Conservation (phyloP, 495 filamentous ascomycete species). For the Tetracladium setigerum region DNA sequence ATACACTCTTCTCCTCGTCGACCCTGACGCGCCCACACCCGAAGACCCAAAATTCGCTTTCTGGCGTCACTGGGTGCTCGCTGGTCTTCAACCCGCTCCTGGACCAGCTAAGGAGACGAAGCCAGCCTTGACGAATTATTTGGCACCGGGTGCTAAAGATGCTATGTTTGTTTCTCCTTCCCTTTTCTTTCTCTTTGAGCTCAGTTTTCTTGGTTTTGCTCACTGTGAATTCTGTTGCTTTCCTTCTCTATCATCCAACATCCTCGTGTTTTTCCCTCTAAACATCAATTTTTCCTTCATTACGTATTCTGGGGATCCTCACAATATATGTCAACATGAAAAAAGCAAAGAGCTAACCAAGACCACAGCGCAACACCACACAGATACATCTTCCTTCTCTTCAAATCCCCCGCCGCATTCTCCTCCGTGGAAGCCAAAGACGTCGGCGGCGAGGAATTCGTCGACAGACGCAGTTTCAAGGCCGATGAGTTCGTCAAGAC, state of each 20-base stretch:
- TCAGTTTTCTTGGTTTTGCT: too few relatives aligned
- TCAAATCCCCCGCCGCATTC: conserved; percentile 15
- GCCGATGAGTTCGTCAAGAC: conserved; percentile 17
- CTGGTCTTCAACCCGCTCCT: conserved; percentile 12
- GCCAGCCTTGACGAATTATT: conserved; percentile 19
- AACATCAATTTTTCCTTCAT: too few relatives aligned
- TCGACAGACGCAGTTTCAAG: conserved; percentile 19
- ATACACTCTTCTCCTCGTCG: conserved; percentile 19
- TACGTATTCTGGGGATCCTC: too few relatives aligned
- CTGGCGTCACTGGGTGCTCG: conserved; percentile 23
- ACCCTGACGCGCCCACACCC: conserved; percentile 24
- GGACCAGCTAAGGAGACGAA: not conserved
- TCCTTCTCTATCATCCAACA: too few relatives aligned
- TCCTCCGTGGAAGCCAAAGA: conserved; percentile 10
- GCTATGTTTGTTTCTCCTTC: conserved; percentile 10
- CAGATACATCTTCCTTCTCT: conserved; percentile 24
- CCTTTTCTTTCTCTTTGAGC: too few relatives aligned
- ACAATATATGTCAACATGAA: too few relatives aligned
- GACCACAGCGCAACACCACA: conserved; percentile 23
- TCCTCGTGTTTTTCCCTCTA: too few relatives aligned
- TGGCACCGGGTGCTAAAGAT: conserved; percentile 24
- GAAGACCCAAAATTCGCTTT: conserved; percentile 26
- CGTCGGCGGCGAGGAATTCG: conserved; percentile 25
- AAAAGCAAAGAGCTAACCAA: too few relatives aligned
- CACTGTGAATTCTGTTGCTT: too few relatives aligned